Evolutionary conservation across 768 basidiomycete species (phyloP), one percentile per base, ranked within the genome.

Genomic region (Hydnomerulius pinastri): DNA sequence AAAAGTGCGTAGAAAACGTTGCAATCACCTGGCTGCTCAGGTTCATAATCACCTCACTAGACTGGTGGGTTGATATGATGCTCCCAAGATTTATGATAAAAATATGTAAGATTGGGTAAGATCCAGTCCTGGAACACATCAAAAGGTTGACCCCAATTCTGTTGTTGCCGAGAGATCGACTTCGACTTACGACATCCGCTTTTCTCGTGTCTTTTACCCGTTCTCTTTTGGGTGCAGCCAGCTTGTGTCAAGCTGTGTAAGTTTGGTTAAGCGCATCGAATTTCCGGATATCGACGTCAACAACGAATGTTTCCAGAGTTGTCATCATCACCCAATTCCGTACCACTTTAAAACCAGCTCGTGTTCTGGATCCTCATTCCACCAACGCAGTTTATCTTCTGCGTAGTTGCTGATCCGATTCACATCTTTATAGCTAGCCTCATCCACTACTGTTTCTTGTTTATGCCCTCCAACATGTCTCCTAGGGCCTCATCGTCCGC

Each of bases 381-480:
- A 55, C 66, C 64, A 52, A 62, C 60, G 56, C 50, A 13, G 41
- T 64, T 50, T 68, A 65, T 65, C 67, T 62, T n/a, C n/a, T n/a
- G n/a, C n/a, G n/a, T n/a, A n/a, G n/a, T n/a, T n/a, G n/a, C n/a
- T n/a, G n/a, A n/a, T n/a, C n/a, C n/a, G n/a, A n/a, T n/a, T n/a
- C n/a, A n/a, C n/a, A n/a, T n/a, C n/a, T n/a, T n/a, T n/a, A n/a
- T n/a, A n/a, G n/a, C n/a, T n/a, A n/a, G n/a, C n/a, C n/a, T n/a
- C n/a, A n/a, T n/a, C n/a, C n/a, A n/a, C n/a, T n/a, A n/a, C n/a
- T n/a, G n/a, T n/a, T n/a, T 58, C 61, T 56, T 54, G 61, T 56
- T 56, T 54, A 47, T 48, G 54, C 29, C 37, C 32, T 18, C 59
- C 54, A 53, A 51, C 65, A 88, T 88, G 86, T 83, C 86, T 33